Evolutionary conservation across 768 basidiomycete genomes (phyloP).

Genomic region (Leccinum variicolor): DNA sequence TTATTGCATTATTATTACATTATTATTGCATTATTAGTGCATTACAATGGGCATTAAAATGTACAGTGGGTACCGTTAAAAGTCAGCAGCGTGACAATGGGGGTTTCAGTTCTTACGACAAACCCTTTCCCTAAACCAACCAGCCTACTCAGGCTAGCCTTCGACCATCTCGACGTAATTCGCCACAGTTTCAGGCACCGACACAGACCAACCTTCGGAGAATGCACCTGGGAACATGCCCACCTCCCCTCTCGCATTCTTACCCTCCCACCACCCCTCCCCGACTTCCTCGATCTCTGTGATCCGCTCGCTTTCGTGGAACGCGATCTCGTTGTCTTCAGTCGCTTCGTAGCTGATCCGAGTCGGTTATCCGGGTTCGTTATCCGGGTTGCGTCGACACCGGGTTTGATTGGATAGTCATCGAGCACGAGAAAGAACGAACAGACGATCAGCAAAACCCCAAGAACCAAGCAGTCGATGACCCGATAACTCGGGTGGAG

Average conservation of each 20-base stretch:
- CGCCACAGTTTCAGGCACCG: slow-evolving; percentile 1
- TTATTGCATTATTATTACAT: no score
- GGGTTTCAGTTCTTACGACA: no score
- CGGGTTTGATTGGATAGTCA: neutral
- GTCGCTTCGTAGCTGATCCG: slow-evolving; percentile 73
- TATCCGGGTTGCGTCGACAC: neutral
- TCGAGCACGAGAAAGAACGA: neutral
- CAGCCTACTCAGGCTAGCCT: no score
- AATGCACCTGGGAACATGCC: slow-evolving; percentile 76
- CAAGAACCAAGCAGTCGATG: neutral
- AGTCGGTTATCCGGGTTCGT: slow-evolving; percentile 4
- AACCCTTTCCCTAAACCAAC: no score
- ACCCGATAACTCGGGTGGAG: slow-evolving; percentile 42
- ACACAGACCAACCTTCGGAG: neutral
- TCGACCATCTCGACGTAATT: slow-evolving; percentile 20
- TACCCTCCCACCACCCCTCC: slow-evolving; percentile 91
- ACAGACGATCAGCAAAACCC: neutral
- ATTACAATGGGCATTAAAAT: no score
- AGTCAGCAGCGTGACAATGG: no score
- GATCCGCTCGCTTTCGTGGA: slow-evolving; percentile 80
- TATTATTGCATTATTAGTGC: no score
- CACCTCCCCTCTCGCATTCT: slow-evolving; percentile 46
- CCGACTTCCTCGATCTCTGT: slow-evolving; percentile 73
- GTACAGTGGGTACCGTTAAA: no score
- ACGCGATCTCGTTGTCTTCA: slow-evolving; percentile 88